Conservation (phyloP, 306 rosid genomes). For the Vigna angularis region DNA sequence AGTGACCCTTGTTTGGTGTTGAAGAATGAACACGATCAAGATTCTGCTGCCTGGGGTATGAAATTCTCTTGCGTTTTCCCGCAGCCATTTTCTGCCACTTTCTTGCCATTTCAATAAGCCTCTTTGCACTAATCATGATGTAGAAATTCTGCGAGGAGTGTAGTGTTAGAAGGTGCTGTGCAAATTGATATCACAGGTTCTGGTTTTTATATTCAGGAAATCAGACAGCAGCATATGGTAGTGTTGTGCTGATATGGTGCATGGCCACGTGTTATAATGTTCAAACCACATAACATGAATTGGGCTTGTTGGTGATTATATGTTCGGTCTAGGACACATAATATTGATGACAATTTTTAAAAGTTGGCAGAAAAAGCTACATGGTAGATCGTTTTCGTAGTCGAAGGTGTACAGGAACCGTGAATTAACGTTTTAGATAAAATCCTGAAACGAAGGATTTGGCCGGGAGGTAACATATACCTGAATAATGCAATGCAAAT, state of each 20-base stretch:
- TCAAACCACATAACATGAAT: conserved; percentile 24
- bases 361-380: conserved; percentile 18
- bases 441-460: neutral
- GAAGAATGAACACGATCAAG: neutral
- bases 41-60: conserved; percentile 30
- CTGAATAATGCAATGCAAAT: conserved; percentile 9
- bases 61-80: conserved; percentile 43
- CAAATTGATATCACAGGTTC: neutral
- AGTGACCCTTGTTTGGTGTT: conserved; percentile 43
- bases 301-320: neutral
- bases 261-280: conserved; percentile 39
- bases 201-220: conserved; percentile 9
- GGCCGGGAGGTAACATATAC: neutral
- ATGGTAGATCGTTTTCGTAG: conserved; percentile 29
- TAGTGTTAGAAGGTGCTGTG: neutral
- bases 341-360: conserved; percentile 5
- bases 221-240: conserved; percentile 36
- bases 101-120: conserved; percentile 49
- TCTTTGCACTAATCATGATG: conserved; percentile 41
- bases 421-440: conserved; percentile 2
- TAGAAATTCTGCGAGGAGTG: neutral
- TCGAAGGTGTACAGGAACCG: neutral
- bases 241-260: conserved; percentile 43
- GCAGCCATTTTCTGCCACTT: conserved; percentile 51
- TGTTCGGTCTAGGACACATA: conserved; percentile 7